These are phyloP conservation scores for Xylaria nigripes DNA, from an alignment of 495 filamentous ascomycete genomes.

Conservation along the genomic window DNA sequence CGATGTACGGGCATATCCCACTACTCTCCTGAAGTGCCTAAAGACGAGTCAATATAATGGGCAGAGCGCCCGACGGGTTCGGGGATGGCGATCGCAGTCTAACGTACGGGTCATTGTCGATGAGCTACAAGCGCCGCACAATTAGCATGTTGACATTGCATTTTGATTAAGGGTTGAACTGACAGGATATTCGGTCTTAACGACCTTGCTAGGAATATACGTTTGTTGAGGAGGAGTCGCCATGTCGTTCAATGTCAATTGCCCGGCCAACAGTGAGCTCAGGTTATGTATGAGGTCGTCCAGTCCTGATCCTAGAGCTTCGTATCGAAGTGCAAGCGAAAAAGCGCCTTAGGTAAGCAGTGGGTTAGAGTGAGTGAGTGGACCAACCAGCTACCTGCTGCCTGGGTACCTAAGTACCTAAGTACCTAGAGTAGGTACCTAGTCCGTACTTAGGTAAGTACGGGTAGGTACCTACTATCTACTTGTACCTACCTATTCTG, in stretches of 20 bases:
- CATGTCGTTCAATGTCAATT: constrained; percentile 43
- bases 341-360: constrained; percentile 21
- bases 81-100: not conserved
- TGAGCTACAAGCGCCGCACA: constrained; percentile 53
- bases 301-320: constrained; percentile 7
- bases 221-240: constrained; percentile 49
- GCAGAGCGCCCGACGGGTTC: not conserved
- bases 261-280: constrained; percentile 17
- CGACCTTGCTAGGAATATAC: constrained; percentile 65
- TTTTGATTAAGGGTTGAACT: constrained; percentile 19
- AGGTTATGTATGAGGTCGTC: constrained; percentile 1
- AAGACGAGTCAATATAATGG: constrained; percentile 1
- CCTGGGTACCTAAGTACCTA: no score
- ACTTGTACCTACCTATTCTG: no score
- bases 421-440: no score
- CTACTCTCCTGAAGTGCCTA: constrained; percentile 84
- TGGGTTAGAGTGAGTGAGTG: constrained; percentile 14
- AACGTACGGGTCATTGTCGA: constrained; percentile 93
- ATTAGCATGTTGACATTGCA: constrained; percentile 2
- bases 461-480: no score
- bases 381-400: no score
- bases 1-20: constrained; percentile 71
- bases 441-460: no score
- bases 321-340: constrained; percentile 9
- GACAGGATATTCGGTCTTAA: constrained; percentile 75